Evolutionary conservation across 2,329 filamentous ascomycete species (phyloP).

Genomic region (Macrophomina phaseolina): DNA sequence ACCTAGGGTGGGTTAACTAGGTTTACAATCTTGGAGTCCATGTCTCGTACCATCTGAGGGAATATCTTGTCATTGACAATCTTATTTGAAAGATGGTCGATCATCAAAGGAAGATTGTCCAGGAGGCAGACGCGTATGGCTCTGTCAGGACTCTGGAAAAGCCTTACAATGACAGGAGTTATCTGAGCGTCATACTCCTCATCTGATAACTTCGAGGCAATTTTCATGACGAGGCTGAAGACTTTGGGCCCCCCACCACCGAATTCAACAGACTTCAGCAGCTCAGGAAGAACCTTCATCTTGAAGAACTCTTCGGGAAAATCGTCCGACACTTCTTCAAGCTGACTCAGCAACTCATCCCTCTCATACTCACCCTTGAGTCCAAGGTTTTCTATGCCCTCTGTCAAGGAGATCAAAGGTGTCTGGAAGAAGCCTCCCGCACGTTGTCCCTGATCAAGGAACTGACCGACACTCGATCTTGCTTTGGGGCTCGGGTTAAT

Average conservation of each 20-base stretch:
- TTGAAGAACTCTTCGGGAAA: constrained; percentile 99
- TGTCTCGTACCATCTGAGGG: constrained; percentile 75
- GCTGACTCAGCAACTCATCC: constrained; percentile 68
- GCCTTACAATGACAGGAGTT: constrained; percentile 81
- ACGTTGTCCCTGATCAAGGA: constrained; percentile 86
- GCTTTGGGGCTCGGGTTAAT: constrained; percentile 89
- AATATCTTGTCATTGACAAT: constrained; percentile 96
- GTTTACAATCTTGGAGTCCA: not conserved
- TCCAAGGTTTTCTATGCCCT: constrained; percentile 90
- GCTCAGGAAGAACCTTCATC: constrained; percentile 91
- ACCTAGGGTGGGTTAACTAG: constrained; percentile 59
- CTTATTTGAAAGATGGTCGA: constrained; percentile 86
- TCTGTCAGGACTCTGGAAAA: constrained; percentile 90
- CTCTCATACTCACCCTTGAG: constrained; percentile 84
- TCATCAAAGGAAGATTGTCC: constrained; percentile 88
- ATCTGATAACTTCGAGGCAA: constrained; percentile 81
- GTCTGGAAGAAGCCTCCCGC: constrained; percentile 90
- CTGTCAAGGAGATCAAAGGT: constrained; percentile 86
- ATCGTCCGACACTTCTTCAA: constrained; percentile 87
- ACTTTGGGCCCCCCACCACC: constrained; percentile 94
- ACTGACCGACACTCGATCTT: constrained; percentile 80
- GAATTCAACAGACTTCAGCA: constrained; percentile 99
- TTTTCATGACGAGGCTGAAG: constrained; percentile 86
- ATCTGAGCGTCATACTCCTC: constrained; percentile 89
- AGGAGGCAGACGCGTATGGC: constrained; percentile 89